Conservation (phyloP, 768 basidiomycete genomes). For the Steccherinum ochraceum region DNA sequence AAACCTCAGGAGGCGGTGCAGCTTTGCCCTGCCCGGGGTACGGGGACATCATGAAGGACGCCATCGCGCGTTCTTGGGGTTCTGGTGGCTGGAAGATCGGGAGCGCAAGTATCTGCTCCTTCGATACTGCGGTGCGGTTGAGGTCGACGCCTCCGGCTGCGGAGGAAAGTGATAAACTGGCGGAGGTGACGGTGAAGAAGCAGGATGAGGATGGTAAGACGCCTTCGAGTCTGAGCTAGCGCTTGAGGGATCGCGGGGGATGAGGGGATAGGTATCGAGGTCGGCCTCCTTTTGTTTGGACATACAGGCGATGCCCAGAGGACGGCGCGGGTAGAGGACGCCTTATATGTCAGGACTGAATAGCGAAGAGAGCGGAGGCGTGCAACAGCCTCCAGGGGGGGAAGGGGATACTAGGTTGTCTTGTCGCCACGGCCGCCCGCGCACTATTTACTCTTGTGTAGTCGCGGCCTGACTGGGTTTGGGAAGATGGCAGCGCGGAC, state of each 20-base stretch:
- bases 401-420: neutral
- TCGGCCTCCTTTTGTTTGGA: neutral
- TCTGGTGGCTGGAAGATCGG: no score
- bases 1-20: neutral
- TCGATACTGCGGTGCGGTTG: neutral
- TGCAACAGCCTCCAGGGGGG: neutral
- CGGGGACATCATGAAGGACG: neutral
- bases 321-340: neutral
- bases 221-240: neutral
- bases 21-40: neutral
- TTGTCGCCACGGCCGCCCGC: no score
- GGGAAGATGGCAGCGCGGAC: no score
- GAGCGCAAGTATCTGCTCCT: no score
- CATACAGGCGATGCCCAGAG: neutral
- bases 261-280: neutral
- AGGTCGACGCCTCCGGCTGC: neutral
- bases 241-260: neutral
- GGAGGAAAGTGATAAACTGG: neutral
- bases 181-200: neutral
- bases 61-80: no score
- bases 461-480: no score
- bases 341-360: neutral
- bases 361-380: neutral
- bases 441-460: no score
- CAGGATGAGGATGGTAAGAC: neutral